Percentiles rank a stretch among this genome's conserved stretches.
Evolutionary conservation across 1,284 basidiomycete genomes (phyloP).

Genomic region (Psilocybe mexicana): DNA sequence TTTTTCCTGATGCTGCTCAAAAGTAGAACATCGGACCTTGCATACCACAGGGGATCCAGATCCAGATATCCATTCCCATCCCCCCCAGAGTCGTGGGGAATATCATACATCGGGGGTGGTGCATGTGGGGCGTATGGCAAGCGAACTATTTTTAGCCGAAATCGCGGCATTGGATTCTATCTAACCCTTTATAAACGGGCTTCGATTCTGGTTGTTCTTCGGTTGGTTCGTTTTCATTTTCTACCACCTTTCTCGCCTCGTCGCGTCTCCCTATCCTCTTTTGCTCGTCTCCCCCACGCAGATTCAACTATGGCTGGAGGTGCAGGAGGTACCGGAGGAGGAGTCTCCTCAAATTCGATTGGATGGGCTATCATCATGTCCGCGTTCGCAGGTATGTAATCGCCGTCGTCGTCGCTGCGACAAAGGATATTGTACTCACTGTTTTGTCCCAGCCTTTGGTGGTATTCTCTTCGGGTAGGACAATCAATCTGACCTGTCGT

Average conservation of each 20-base stretch:
- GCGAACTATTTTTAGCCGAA: slow-evolving; percentile 8
- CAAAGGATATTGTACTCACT: neutral
- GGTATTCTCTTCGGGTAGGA: slow-evolving; percentile 66
- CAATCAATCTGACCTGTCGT: neutral
- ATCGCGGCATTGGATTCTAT: neutral
- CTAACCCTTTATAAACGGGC: slow-evolving; percentile 10
- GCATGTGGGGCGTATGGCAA: slow-evolving; percentile 2
- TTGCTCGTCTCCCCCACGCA: neutral
- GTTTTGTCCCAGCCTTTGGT: slow-evolving; percentile 53
- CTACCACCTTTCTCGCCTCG: slow-evolving; percentile 10
- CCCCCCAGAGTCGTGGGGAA: slow-evolving; percentile 8
- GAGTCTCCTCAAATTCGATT: slow-evolving; percentile 26
- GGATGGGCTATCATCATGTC: slow-evolving; percentile 35
- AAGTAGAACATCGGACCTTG: neutral
- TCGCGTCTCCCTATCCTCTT: slow-evolving; percentile 2
- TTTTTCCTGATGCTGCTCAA: neutral
- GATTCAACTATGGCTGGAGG: slow-evolving; percentile 30
- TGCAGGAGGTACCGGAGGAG: slow-evolving; percentile 30
- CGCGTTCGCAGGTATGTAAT: slow-evolving; percentile 31
- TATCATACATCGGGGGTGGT: slow-evolving; percentile 5
- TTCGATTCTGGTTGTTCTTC: slow-evolving; percentile 8
- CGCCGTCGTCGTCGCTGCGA: neutral
- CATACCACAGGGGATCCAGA: neutral
- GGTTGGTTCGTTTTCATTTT: slow-evolving; percentile 6
- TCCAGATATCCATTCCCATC: slow-evolving; percentile 11